phyloP scores from a whole-genome alignment of 768 basidiomycete genomes.

The Leccinum olivaceopallidum region DNA sequence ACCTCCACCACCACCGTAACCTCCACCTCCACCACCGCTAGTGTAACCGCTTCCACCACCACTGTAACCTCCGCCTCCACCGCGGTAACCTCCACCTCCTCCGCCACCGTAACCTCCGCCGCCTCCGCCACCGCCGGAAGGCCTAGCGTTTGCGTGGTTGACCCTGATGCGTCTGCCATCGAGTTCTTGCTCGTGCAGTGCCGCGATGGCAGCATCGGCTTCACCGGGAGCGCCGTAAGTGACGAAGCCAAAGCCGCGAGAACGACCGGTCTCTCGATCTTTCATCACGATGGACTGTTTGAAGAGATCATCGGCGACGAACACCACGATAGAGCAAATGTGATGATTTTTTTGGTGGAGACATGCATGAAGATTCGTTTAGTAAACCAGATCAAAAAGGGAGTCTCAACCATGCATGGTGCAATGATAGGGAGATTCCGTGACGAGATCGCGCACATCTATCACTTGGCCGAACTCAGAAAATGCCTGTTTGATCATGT shows the following conservation, averaged over 20 bases:
- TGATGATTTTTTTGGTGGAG: constrained; percentile 8
- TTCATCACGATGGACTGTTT: constrained; percentile 37
- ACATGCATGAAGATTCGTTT: constrained; percentile 28
- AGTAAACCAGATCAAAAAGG: constrained; percentile 24
- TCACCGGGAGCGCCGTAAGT: constrained; percentile 33
- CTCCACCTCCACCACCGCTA: too few species aligned
- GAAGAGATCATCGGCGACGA: constrained; percentile 5
- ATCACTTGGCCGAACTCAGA: constrained; percentile 41
- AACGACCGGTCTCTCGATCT: constrained; percentile 59
- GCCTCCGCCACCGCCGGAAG: constrained; percentile 24
- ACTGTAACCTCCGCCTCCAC: too few species aligned
- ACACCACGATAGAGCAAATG: constrained; percentile 7
- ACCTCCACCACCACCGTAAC: too few species aligned
- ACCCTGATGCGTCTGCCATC: constrained; percentile 57
- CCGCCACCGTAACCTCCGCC: too few species aligned
- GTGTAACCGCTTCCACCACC: too few species aligned
- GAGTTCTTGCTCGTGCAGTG: constrained; percentile 51
- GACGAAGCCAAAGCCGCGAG: constrained; percentile 60
- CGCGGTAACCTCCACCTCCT: too few species aligned
- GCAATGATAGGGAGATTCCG: constrained; percentile 31
- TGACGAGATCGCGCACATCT: constrained; percentile 47
- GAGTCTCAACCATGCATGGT: constrained; percentile 34
- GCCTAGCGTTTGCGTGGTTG: constrained; percentile 39
- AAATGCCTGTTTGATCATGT: constrained; percentile 39
- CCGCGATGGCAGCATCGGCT: constrained; percentile 46